Evolutionary conservation across 257 asterid genomes (phyloP).

Genomic region (Solanum ossicruentum): DNA sequence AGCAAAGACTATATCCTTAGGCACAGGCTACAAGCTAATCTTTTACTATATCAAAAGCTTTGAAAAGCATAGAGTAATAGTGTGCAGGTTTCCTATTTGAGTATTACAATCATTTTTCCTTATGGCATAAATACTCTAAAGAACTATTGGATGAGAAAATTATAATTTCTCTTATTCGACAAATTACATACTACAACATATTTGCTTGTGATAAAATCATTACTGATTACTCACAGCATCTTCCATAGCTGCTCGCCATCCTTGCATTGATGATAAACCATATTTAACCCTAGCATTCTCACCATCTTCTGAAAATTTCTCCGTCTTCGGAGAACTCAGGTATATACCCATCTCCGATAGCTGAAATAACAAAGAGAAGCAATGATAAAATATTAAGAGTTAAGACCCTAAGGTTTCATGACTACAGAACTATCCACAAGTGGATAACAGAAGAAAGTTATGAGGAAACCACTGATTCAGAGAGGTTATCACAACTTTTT

Average conservation of each 20-base stretch:
- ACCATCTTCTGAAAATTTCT: slow-evolving; percentile 76
- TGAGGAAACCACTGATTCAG: not conserved
- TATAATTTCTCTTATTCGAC: not conserved
- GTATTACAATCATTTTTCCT: not conserved
- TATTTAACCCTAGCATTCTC: slow-evolving; percentile 54
- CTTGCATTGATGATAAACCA: slow-evolving; percentile 94
- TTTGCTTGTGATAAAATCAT: not conserved
- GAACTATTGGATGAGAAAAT: not conserved
- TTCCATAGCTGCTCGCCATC: slow-evolving; percentile 99
- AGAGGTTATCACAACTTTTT: not conserved
- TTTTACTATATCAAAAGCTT: not conserved
- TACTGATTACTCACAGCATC: slow-evolving; percentile 65
- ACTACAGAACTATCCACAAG: not conserved
- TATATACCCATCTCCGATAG: slow-evolving; percentile 69
- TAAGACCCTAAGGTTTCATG: not conserved
- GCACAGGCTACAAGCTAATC: not conserved
- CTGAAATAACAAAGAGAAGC: slow-evolving; percentile 22
- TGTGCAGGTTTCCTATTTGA: not conserved
- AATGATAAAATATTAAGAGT: not conserved
- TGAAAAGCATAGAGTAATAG: not conserved
- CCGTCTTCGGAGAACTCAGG: slow-evolving; percentile 88
- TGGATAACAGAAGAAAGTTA: not conserved
- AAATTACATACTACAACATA: not conserved
- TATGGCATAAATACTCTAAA: not conserved
- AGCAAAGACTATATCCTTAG: not conserved